A percentile compares a stretch with the other conserved stretches of the same genome.
These are phyloP conservation scores for Dioszegia hungarica DNA, from an alignment of 768 basidiomycete species.

Conservation along the genomic window DNA sequence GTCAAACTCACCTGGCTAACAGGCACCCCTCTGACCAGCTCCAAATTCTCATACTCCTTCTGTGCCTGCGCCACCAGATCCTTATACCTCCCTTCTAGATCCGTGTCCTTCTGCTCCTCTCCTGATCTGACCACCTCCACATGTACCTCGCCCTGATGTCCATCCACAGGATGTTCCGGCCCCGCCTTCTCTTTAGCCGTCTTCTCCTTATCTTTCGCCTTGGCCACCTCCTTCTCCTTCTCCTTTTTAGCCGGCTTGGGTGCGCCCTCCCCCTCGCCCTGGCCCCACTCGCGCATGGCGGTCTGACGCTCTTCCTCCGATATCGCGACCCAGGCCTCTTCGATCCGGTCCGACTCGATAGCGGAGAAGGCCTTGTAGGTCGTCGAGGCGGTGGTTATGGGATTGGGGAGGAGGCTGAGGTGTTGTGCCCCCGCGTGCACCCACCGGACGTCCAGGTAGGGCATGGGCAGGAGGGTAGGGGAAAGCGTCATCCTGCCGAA, in stretches of 20 bases:
- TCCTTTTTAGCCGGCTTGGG: conserved; percentile 23
- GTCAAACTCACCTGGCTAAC: conserved; percentile 43
- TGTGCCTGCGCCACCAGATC: conserved; percentile 24
- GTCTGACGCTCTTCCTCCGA: conserved; percentile 18
- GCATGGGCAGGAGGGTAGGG: conserved; percentile 27
- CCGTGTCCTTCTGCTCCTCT: conserved; percentile 19
- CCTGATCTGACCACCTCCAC: conserved; percentile 15
- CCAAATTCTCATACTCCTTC: conserved; percentile 41
- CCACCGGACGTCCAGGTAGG: conserved; percentile 35
- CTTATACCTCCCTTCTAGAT: conserved; percentile 20
- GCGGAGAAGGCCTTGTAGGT: conserved; percentile 42
- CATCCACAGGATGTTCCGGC: conserved; percentile 4
- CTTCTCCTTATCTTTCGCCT: conserved; percentile 20
- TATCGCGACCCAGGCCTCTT: conserved; percentile 28
- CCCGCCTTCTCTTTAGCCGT: neutral
- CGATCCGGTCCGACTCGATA: conserved; percentile 36
- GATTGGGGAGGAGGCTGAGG: conserved; percentile 41
- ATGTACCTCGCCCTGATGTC: neutral
- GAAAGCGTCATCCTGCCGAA: neutral
- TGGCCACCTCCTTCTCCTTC: conserved; percentile 15
- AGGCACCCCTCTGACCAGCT: conserved; percentile 40
- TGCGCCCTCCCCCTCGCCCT: conserved; percentile 34
- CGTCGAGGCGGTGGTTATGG: conserved; percentile 39
- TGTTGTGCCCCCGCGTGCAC: conserved; percentile 46
- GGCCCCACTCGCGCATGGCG: conserved; percentile 28